Base-by-base conservation (phyloP, 805 yeast species). In the Sporopachydermia lactativora region DNA sequence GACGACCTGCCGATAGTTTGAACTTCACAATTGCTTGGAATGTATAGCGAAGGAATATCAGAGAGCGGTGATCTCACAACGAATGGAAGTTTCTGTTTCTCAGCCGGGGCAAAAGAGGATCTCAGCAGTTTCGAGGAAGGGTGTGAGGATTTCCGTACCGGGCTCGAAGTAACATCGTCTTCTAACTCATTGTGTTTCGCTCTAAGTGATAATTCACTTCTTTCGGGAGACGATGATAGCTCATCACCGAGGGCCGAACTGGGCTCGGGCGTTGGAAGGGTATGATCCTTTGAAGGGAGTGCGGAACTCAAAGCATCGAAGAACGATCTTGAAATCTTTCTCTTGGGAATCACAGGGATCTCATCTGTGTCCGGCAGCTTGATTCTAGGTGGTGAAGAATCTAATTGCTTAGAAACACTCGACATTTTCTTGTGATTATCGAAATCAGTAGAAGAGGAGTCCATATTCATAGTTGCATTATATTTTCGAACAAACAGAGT, bases 191-290 rank as follows among this genome's bases (percentile, higher is more conserved):
- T 24, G 31, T 24, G 8, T 24, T 8, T 24, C 31, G 31, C 13
- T 8, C 17, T 17, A 35, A 35, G 31, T 46, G 15, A 44, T 34
- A 17, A 34, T 34, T 43, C 11, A 13, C 40, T 18, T 38, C 38
- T 3, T 18, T 50, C 41, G 4, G 61, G 46, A 6, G 59, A 66
- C 2, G 68, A 61, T 1, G 67, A 61, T 1, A 64, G 57, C 36
- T 58, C 50, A 14, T 42, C 47, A 14, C 73, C 75, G 4, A 62
- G 49, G 4, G 73, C 66, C 1, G 77, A 71, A 1, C 85, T 77
- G 1, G 89, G 86, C 47, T 75, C 71, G 15, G 89, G 89, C 1
- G 86, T 79, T 8, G 84, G 83, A 49, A 75, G 76, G 5, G 63
- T 63, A 17, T 44, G 42, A 4, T 34, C 43, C 28, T 31, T 41